Base-by-base conservation (phyloP, 768 basidiomycete species). In the Termitomyces heimii region DNA sequence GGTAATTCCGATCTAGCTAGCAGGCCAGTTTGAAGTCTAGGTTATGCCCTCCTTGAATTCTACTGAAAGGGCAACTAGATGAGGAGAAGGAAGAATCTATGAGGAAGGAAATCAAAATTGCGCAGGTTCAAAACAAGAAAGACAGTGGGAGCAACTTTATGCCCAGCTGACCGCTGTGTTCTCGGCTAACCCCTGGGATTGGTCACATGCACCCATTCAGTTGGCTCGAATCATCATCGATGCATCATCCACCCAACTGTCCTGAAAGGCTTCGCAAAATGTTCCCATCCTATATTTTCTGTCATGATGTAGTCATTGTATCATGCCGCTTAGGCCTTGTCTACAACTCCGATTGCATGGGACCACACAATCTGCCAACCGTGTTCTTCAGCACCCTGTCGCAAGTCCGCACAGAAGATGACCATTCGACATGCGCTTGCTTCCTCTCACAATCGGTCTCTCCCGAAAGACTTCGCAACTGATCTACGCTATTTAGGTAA, bases 111-210 rank as follows among this genome's bases (percentile, higher is more conserved):
- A 59, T 49, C n/a, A 57, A 55, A 60, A 61, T 52, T 35, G 56
- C 50, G 58, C 46, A 53, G 62, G 58, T 56, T 57, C 55, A 62
- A 62, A 62, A 65, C 59, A 56, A 55, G 56, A 60, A 40, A 39
- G 50, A 56, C 62, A 61, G 63, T 66, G 62, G 62, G 67, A 67
- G 62, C 57, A 62, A 61, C 54, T 59, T 64, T 63, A 55, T 55
- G 58, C 24, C 61, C 67, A 63, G 66, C 67, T 68, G 67, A 68
- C 66, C 60, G 26, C 49, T 44, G 43, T 54, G 43, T 54, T 55
- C 29, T 49, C 60, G 62, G 60, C 55, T 64, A 63, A 62, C 63
- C 61, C 66, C 66, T 67, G 59, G 62, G 62, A 37, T 59, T 14
- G 46, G 63, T 69, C 68, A 69, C 68, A 66, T 68, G 68, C 44